These are phyloP conservation scores for Boletellus sp. DNA, from an alignment of 768 basidiomycete genomes.

Conservation along the genomic window DNA sequence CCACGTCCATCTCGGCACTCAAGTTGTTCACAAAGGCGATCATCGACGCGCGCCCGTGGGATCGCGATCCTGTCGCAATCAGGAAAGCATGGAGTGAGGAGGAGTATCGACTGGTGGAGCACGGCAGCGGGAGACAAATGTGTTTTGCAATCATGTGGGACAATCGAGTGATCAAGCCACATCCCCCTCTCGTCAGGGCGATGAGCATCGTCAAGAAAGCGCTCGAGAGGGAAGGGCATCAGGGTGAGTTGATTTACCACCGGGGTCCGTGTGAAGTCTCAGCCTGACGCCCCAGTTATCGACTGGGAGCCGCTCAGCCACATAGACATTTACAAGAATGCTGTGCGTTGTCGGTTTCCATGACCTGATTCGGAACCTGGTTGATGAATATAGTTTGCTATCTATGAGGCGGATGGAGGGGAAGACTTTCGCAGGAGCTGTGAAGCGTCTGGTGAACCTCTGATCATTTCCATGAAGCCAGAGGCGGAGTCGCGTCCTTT, in stretches of 20 bases:
- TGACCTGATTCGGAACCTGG: background rate
- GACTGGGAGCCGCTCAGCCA: slow-evolving; percentile 67
- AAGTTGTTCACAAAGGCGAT: slow-evolving; percentile 50
- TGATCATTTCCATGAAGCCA: slow-evolving; percentile 37
- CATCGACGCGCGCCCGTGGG: slow-evolving; percentile 50
- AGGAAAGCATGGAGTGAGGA: slow-evolving; percentile 59
- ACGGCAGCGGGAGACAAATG: slow-evolving; percentile 47
- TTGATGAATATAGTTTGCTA: slow-evolving; percentile 30
- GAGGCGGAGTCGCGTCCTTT: slow-evolving; percentile 32
- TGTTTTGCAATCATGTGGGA: slow-evolving; percentile 69
- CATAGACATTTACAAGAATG: slow-evolving; percentile 28
- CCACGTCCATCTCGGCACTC: slow-evolving; percentile 58
- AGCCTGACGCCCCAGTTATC: slow-evolving; percentile 35
- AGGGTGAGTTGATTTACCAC: slow-evolving; percentile 39
- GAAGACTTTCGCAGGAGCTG: slow-evolving; percentile 36
- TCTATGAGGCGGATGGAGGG: slow-evolving; percentile 40
- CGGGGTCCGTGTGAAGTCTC: slow-evolving; percentile 1
- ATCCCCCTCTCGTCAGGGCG: slow-evolving; percentile 63
- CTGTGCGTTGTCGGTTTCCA: slow-evolving; percentile 10
- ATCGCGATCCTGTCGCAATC: slow-evolving; percentile 55
- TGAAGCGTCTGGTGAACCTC: slow-evolving; percentile 42
- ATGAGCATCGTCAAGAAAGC: slow-evolving; percentile 58
- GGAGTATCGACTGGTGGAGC: slow-evolving; percentile 57
- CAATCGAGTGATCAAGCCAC: slow-evolving; percentile 54
- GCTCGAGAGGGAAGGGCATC: slow-evolving; percentile 60